Base-by-base conservation (phyloP, 2,329 filamentous ascomycete species). In the Chaetomiaceae sp. region DNA sequence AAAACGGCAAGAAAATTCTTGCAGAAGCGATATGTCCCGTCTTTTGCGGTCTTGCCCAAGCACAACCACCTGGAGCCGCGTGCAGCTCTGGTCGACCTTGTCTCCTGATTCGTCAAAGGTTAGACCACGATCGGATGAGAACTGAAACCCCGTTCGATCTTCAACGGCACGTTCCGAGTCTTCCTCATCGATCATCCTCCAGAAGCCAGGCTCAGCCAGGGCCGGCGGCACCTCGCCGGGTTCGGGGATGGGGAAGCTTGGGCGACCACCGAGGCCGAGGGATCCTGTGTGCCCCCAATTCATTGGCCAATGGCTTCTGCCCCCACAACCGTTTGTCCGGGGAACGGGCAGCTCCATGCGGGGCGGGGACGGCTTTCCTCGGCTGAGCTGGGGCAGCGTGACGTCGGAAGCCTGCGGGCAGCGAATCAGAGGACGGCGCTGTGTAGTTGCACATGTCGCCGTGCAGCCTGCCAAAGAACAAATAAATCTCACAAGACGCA, bases 291-390 rank as follows among this genome's bases (percentile, higher is more conserved):
- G 20, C 31, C 16, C 9, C 30, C 12, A 8, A 25, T 30, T 52
- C 31, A 62, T 60, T 62, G 58, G 59, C 25, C 59, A 62, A 62
- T 60, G 42, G 51, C 49, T 50, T n/a, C 14, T 4, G 13, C 51
- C 50, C n/a, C 50, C 54, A 48, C 41, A 40, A 56, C 59, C 58
- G 54, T 56, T 57, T 50, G 57, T 53, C 57, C 59, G 58, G 57
- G 54, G 57, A 13, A 48, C 13, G 8, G 31, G 44, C 27, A 33
- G n/a, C 21, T 17, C 44, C 38, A 48, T 45, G 58, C 52, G 54
- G 56, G 58, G 58, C 37, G 30, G 27, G 37, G 17, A 35, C 59
- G 59, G 59, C 59, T 62, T 62, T 57, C 58, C 55, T 62, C 59
- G 59, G 59, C 56, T 58, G 56, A 55, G 44, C 17, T 20, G 40